Evolutionary conservation across 805 yeast species (phyloP).

Genomic region (Barnettozyma salicaria): DNA sequence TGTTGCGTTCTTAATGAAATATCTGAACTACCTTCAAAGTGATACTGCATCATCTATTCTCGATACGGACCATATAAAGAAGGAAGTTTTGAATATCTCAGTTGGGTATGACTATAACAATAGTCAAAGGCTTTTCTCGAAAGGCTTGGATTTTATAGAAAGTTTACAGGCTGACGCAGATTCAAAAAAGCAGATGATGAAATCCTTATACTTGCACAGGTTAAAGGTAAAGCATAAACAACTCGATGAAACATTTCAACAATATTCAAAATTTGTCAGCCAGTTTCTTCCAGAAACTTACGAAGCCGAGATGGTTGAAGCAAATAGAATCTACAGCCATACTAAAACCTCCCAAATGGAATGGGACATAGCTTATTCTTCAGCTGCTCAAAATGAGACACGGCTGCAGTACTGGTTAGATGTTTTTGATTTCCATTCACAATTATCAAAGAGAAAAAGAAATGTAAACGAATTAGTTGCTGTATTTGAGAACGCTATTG

Average conservation of each 20-base stretch:
- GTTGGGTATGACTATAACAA: no score
- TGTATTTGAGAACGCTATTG: slow-evolving; percentile 16
- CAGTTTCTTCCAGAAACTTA: slow-evolving; percentile 27
- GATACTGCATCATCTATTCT: no score
- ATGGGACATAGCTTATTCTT: slow-evolving; percentile 34
- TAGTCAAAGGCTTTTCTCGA: slow-evolving; percentile 3
- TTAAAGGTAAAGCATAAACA: slow-evolving; percentile 36
- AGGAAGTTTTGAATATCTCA: no score
- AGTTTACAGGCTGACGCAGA: background rate
- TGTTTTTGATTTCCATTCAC: slow-evolving; percentile 1
- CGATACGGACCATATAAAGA: no score
- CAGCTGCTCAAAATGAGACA: slow-evolving; percentile 1
- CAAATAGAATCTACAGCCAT: slow-evolving; percentile 28
- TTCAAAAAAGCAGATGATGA: background rate
- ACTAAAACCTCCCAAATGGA: slow-evolving; percentile 28
- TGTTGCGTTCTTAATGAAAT: no score
- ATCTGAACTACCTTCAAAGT: no score
- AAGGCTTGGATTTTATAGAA: background rate
- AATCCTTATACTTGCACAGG: slow-evolving; percentile 22
- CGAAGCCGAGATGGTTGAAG: slow-evolving; percentile 31
- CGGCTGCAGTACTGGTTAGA: slow-evolving; percentile 10
- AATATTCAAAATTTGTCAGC: slow-evolving; percentile 38
- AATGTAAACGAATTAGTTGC: slow-evolving; percentile 1
- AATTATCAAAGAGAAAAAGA: slow-evolving; percentile 13
- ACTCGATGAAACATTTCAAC: slow-evolving; percentile 35